Evolutionary conservation across 768 basidiomycete species (phyloP).

Genomic region (Trametes sanguinea): DNA sequence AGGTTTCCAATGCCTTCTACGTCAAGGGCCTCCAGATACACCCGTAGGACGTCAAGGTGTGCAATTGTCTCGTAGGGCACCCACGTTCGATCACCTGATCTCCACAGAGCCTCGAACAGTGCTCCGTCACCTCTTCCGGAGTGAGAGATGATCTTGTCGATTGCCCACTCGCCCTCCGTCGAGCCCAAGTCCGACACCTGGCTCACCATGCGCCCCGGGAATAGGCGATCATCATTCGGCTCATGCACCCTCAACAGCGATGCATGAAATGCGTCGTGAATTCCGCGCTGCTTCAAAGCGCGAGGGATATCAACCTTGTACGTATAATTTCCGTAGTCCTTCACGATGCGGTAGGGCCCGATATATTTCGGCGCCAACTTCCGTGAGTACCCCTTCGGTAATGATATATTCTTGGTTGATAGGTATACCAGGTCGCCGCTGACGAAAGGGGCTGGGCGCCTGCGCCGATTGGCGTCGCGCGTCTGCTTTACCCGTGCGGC

Average conservation of each 20-base stretch:
- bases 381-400: constrained; percentile 35
- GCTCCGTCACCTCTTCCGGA: constrained; percentile 28
- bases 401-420: constrained; percentile 38
- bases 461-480: constrained; percentile 30
- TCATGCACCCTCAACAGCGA: constrained; percentile 33
- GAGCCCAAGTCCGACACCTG: constrained; percentile 29
- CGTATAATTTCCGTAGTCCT: constrained; percentile 22
- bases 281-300: constrained; percentile 28
- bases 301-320: constrained; percentile 36
- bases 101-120: constrained; percentile 38
- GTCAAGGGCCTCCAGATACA: constrained; percentile 31
- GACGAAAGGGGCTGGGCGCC: constrained; percentile 21
- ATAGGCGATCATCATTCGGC: constrained; percentile 37
- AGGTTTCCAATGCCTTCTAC: constrained; percentile 5
- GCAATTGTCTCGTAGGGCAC: constrained; percentile 29
- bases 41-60: constrained; percentile 23
- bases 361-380: constrained; percentile 43
- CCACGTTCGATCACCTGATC: constrained; percentile 39
- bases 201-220: constrained; percentile 35
- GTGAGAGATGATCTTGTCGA: constrained; percentile 33
- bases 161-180: constrained; percentile 29
- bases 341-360: constrained; percentile 39
- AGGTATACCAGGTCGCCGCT: constrained; percentile 39
- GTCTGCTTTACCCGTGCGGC: constrained; percentile 35
- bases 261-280: constrained; percentile 41